Conservation (phyloP, 306 rosid species). For the Gastrolobium bilobum region DNA sequence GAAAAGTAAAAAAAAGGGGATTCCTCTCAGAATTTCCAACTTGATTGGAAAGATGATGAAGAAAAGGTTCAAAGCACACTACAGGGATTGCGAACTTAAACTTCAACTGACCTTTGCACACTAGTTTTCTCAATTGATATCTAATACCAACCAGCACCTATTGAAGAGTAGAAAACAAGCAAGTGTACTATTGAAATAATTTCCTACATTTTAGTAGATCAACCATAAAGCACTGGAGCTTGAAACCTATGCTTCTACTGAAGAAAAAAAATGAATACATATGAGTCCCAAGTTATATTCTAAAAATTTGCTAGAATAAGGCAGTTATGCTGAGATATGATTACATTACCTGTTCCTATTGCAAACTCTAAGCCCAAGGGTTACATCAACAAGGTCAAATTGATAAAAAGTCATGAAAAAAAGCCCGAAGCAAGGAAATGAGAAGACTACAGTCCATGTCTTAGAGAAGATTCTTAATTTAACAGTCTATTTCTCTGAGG, state of each 20-base stretch:
- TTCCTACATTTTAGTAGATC: background rate
- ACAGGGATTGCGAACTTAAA: background rate
- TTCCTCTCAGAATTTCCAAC: background rate
- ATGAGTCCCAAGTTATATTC: background rate
- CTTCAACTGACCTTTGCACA: background rate
- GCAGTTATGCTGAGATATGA: slow-evolving; percentile 14
- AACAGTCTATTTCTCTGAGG: slow-evolving; percentile 51
- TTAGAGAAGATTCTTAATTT: slow-evolving; percentile 17
- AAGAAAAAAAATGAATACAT: background rate
- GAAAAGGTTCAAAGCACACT: background rate
- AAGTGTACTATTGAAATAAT: background rate
- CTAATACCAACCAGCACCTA: background rate
- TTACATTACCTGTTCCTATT: background rate
- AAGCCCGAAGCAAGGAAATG: slow-evolving; percentile 24
- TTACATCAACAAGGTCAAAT: slow-evolving; percentile 28
- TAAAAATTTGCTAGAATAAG: background rate
- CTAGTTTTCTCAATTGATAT: background rate
- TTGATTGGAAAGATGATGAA: background rate
- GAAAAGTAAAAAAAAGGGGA: background rate
- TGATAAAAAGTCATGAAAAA: slow-evolving; percentile 7
- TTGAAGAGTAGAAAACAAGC: background rate
- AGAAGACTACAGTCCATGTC: slow-evolving; percentile 27
- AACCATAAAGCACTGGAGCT: background rate
- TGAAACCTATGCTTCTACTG: too few species aligned
- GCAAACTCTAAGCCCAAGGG: slow-evolving; percentile 16